Evolutionary conservation across 129 eudicot genomes (phyloP), one percentile per base, ranked within the genome.

Genomic region (Logfia minima): DNA sequence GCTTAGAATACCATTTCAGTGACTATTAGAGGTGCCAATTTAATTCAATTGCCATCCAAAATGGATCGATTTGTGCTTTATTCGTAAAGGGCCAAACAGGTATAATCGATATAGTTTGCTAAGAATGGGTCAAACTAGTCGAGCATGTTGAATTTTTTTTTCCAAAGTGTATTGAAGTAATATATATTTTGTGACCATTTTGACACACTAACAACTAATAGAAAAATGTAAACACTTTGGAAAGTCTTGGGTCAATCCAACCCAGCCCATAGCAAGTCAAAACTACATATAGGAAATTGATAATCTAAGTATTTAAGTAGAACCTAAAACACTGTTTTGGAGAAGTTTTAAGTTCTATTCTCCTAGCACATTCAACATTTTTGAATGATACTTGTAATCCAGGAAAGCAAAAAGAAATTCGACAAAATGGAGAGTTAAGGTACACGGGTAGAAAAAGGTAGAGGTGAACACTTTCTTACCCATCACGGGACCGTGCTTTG

Each of bases 401-500:
- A 13, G 18, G 14, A 48, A 48, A 48, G 18, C 3, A 45, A 11
- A 48, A 48, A 19, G 13, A 58, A 58, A 58, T 6, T 58, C 26
- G 14, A 58, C 4, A 75, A 8, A 35, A 29, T 43, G 23, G 21
- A 65, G 14, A 65, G 43, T 17, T 19, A n/a, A 67, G 3, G 72
- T 67, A 6, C 31, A 65, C 31, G n/a, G 35, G 32, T 14, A 60
- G 39, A n/a, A 32, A 78, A 72, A 35, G n/a, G 19, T 62, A 14
- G 56, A 79, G 5, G 22, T 39, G 67, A 21, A 68, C 4, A 19
- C 31, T 55, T 70, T 55, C 87, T 83, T 79, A 94, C 97, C 92
- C 83, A 74, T 94, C 90, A 78, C 92, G 97, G 64, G 97, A 88
- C 24, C 92, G 93, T 28, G 97, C 99, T 77, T 85, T 86, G 59